Conservation (phyloP, 2,329 filamentous ascomycete genomes). For the Fusarium brevicatenulatum region DNA sequence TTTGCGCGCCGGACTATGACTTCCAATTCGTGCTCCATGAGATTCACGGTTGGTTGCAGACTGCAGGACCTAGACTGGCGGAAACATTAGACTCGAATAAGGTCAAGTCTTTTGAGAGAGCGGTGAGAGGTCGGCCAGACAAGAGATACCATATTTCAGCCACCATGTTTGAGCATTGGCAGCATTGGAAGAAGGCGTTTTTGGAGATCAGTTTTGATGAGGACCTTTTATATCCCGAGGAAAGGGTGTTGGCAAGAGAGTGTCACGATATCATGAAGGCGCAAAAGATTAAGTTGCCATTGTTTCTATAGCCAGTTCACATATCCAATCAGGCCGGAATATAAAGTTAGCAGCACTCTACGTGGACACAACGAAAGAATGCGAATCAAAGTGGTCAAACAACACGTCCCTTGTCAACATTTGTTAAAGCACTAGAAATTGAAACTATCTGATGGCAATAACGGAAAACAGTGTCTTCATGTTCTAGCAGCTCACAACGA, state of each 20-base stretch:
- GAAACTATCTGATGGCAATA: not conserved
- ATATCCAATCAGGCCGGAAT: no score
- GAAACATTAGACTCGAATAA: not conserved
- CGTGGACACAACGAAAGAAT: fast-evolving
- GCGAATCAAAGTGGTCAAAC: not conserved
- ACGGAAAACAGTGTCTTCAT: not conserved
- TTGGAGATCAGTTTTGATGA: constrained; percentile 3
- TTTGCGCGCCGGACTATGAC: fast-evolving
- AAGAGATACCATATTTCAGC: not conserved
- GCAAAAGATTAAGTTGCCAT: not conserved
- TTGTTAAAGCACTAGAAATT: not conserved
- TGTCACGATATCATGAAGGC: constrained; percentile 21
- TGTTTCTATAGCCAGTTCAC: not conserved
- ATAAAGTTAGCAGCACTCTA: fast-evolving
- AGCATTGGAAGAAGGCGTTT: constrained; percentile 4
- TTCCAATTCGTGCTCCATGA: not conserved
- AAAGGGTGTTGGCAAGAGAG: not conserved
- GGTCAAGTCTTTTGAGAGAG: not conserved
- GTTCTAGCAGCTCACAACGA: not conserved
- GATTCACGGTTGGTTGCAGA: constrained; percentile 7
- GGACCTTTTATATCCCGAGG: not conserved
- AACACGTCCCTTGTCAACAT: no score
- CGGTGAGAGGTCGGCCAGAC: not conserved
- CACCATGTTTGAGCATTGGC: constrained; percentile 23
- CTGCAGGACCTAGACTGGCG: not conserved